Evolutionary conservation across 23 red algal genomes (phyloP), one percentile per base, ranked within the genome.

Genomic region (Gracilaria caudata): DNA sequence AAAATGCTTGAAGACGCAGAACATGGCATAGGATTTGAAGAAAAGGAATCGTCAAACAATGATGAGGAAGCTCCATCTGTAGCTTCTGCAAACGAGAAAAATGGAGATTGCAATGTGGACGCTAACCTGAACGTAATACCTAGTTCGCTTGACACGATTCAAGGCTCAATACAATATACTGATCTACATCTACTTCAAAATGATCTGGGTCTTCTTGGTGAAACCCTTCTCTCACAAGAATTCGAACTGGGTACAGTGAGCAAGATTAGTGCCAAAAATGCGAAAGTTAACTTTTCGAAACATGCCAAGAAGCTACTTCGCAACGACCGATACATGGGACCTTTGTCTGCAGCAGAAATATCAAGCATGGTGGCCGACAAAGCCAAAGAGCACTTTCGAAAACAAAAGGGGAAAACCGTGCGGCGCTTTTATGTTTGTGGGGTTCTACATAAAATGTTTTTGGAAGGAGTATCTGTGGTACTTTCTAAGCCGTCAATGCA

Each of bases 1-100:
- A 39, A 81, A 61, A 81, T 81, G 78, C 78, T 81, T 2, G n/a
- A 81, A 32, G 78, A 81, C 40, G 81, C 81, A 68, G 81, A 85
- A 28, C 58, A 73, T 41, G 60, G 81, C 10, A 45, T 53, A 40
- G 38, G 55, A 47, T 53, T 85, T 45, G 81, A 47, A 28, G 60
- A 73, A 46, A 39, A 68, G 14, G 21, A 25, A 63, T 7, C 12
- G 35, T 9, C 23, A 33, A 14, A 28, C 4, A 55, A 73, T 43
- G 35, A 46, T 29, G 11, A 71, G 19, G 33, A 71, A 38, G 1
- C 34, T 1, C 29, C 4, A 59, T 2, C 44, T 36, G 7, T 8
- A 37, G 53, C 14, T 20, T 46, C 5, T 1, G 35, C 16, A 7
- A 56, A 26, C 35, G 25, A 59, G 0, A 43, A 79, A 59, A 24